A percentile compares a stretch with the other conserved stretches of the same genome.
These are phyloP conservation scores for Venustampulla echinocandica DNA, from an alignment of 495 filamentous ascomycete genomes.

Conservation along the genomic window DNA sequence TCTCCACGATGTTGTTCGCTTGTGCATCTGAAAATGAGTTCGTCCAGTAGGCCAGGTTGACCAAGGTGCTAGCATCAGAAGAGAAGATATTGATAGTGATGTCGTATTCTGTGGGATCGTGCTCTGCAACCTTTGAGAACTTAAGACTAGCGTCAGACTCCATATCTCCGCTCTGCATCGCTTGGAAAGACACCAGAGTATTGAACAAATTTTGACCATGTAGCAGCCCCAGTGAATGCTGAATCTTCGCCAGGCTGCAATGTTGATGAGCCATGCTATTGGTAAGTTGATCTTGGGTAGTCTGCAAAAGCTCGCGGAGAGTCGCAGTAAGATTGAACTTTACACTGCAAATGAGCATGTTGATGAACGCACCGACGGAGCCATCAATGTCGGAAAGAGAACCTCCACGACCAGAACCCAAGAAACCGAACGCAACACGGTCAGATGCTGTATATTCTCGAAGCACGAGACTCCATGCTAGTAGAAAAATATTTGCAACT, in stretches of 20 bases:
- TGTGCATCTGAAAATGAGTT: slow-evolving; percentile 28
- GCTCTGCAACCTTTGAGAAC: slow-evolving; percentile 23
- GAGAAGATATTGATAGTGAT: slow-evolving; percentile 47
- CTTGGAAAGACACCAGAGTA: slow-evolving; percentile 39
- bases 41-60: slow-evolving; percentile 52
- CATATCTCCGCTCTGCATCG: too few relatives aligned
- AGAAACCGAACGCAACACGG: slow-evolving; percentile 47
- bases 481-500: slow-evolving; percentile 28
- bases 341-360: slow-evolving; percentile 5
- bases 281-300: slow-evolving; percentile 41
- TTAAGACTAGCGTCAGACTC: neutral
- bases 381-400: slow-evolving; percentile 20
- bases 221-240: slow-evolving; percentile 43
- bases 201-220: slow-evolving; percentile 51
- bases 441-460: slow-evolving; percentile 41
- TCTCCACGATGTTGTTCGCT: slow-evolving; percentile 40
- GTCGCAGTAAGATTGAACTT: neutral
- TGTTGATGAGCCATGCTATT: slow-evolving; percentile 40
- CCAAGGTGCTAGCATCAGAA: slow-evolving; percentile 33
- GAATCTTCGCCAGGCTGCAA: slow-evolving; percentile 44
- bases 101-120: slow-evolving; percentile 49
- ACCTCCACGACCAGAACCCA: slow-evolving; percentile 15
- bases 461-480: slow-evolving; percentile 50
- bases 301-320: slow-evolving; percentile 34
- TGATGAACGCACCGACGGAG: slow-evolving; percentile 17